These are phyloP conservation scores for Brassica cretica DNA, from an alignment of 345 rosid genomes.

Conservation along the genomic window DNA sequence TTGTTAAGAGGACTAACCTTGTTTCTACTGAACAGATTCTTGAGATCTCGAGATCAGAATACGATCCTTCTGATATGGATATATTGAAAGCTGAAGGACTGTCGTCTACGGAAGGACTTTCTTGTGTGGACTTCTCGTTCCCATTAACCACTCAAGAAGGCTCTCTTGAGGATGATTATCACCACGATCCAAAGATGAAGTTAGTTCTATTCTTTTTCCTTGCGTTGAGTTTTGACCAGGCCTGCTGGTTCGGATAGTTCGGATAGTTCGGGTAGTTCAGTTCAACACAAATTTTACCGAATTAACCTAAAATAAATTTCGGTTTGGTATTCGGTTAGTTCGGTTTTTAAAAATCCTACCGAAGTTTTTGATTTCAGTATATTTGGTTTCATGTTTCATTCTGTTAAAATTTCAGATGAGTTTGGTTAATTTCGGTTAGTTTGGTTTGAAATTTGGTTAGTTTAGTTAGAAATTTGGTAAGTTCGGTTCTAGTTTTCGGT, in stretches of 20 bases:
- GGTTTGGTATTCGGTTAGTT: neutral
- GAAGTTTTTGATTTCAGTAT: neutral
- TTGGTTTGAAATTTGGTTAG: neutral
- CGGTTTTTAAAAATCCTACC: neutral
- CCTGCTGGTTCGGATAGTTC: too few relatives aligned
- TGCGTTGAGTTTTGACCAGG: neutral
- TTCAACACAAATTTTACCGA: too few relatives aligned
- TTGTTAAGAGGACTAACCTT: conserved; percentile 15
- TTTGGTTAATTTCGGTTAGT: neutral
- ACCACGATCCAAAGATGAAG: conserved; percentile 53
- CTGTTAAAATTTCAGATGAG: neutral
- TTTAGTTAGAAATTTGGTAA: neutral
- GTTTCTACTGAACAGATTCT: conserved; percentile 51
- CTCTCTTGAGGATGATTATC: conserved; percentile 39
- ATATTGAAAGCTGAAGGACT: conserved; percentile 80
- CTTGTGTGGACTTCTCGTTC: conserved; percentile 73
- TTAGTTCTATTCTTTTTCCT: conserved; percentile 35
- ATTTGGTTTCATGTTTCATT: neutral
- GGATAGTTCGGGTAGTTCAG: neutral
- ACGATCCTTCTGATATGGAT: conserved; percentile 78
- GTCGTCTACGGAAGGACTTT: conserved; percentile 63
- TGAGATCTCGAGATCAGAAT: conserved; percentile 69
- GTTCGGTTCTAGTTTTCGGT: neutral
- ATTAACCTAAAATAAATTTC: too few relatives aligned
- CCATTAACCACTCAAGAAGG: conserved; percentile 43